These are phyloP conservation scores for Castanopsis chinensis DNA, from an alignment of 306 rosid genomes.

Conservation along the genomic window DNA sequence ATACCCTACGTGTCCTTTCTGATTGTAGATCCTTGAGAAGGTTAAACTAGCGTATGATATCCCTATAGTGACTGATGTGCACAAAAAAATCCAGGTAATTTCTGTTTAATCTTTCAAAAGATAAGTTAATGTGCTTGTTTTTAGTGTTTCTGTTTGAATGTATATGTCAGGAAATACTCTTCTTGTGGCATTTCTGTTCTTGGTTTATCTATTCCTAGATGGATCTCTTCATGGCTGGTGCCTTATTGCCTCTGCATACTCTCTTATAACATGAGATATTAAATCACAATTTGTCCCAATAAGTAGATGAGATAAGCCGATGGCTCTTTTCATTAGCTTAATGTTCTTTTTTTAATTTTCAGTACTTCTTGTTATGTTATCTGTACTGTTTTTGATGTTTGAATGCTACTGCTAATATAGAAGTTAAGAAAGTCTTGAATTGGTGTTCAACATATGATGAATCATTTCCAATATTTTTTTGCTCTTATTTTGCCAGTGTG, in stretches of 20 bases:
- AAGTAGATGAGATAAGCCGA: not conserved
- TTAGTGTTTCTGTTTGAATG: no score
- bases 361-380: not conserved
- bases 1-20: not conserved
- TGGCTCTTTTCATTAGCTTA: not conserved
- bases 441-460: not conserved
- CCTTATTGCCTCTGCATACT: no score
- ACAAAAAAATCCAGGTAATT: constrained; percentile 68
- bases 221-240: no score
- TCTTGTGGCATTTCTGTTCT: no score
- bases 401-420: not conserved
- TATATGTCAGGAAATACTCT: no score
- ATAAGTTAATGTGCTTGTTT: no score
- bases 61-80: constrained; percentile 91
- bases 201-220: no score
- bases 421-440: not conserved
- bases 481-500: constrained; percentile 59
- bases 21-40: constrained; percentile 84
- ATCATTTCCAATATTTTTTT: not conserved
- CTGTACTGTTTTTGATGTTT: not conserved
- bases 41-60: constrained; percentile 82
- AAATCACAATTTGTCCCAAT: not conserved
- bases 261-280: no score
- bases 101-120: no score
- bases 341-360: not conserved